Conservation (phyloP, 805 yeast genomes). For the Metschnikowia picachoensis region DNA sequence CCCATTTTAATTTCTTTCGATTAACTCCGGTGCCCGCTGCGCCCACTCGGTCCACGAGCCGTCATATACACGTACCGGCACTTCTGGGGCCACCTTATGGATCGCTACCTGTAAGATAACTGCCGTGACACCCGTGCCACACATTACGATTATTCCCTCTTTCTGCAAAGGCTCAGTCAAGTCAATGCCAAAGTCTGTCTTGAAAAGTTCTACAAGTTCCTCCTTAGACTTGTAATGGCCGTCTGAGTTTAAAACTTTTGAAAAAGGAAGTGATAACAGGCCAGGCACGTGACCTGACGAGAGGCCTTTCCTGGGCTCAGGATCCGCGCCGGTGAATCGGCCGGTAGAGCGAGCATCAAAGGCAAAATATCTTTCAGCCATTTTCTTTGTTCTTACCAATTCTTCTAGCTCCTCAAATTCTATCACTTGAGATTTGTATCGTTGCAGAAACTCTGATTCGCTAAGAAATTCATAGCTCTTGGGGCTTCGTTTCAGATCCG, state of each 20-base stretch:
- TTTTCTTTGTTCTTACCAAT: slow-evolving; percentile 47
- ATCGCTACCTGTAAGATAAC: slow-evolving; percentile 76
- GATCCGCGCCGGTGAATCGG: slow-evolving; percentile 73
- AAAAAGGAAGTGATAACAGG: slow-evolving; percentile 72
- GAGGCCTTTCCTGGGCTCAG: slow-evolving; percentile 88
- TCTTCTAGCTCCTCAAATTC: slow-evolving; percentile 62
- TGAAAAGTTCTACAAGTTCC: slow-evolving; percentile 47
- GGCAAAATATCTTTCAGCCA: slow-evolving; percentile 46
- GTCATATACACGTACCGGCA: slow-evolving; percentile 50
- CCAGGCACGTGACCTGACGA: slow-evolving; percentile 89
- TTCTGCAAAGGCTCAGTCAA: slow-evolving; percentile 37
- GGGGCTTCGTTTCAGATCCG: slow-evolving; percentile 7
- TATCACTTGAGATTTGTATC: slow-evolving; percentile 47
- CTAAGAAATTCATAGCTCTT: slow-evolving; percentile 19
- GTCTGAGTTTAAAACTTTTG: slow-evolving; percentile 49
- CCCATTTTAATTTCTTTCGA: slow-evolving; percentile 35
- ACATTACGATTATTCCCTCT: slow-evolving; percentile 72
- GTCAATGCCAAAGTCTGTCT: slow-evolving; percentile 28
- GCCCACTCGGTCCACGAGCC: slow-evolving; percentile 93
- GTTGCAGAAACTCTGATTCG: slow-evolving; percentile 29
- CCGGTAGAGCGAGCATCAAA: slow-evolving; percentile 80
- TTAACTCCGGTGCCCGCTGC: slow-evolving; percentile 60
- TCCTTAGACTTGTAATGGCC: slow-evolving; percentile 46
- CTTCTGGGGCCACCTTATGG: slow-evolving; percentile 33
- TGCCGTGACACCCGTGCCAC: slow-evolving; percentile 97